Percentiles rank a stretch among this genome's conserved stretches.
Conservation (phyloP, 2,329 filamentous ascomycete species). For the Penicillium hesseltinei region DNA sequence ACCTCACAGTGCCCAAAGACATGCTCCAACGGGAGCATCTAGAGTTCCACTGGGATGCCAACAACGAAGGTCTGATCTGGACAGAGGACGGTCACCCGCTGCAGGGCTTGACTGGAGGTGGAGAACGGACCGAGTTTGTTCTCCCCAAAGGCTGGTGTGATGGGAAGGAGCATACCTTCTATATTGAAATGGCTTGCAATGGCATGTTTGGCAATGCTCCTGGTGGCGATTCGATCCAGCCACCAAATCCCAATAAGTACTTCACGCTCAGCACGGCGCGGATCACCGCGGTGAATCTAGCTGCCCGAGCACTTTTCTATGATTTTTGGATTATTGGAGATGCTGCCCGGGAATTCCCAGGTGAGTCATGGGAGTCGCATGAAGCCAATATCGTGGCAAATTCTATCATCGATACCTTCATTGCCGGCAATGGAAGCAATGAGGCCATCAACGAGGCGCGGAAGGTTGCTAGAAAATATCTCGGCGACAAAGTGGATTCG, state of each 20-base stretch:
- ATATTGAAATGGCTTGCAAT: slow-evolving; percentile 98
- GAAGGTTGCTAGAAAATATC: slow-evolving; percentile 76
- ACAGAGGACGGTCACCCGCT: slow-evolving; percentile 83
- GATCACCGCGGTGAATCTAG: slow-evolving; percentile 84
- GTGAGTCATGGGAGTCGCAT: slow-evolving; percentile 85
- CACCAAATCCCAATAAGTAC: slow-evolving; percentile 79
- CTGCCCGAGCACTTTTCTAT: slow-evolving; percentile 77
- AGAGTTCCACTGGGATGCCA: slow-evolving; percentile 95
- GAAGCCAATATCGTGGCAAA: slow-evolving; percentile 80
- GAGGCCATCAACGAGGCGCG: slow-evolving; percentile 76
- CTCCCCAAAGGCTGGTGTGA: slow-evolving; percentile 78
- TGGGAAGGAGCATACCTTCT: slow-evolving; percentile 83
- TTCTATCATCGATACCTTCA: slow-evolving; percentile 85
- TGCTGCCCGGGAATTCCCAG: slow-evolving; percentile 85
- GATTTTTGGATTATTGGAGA: slow-evolving; percentile 97
- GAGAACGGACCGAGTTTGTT: slow-evolving; percentile 88
- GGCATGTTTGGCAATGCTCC: slow-evolving; percentile 95
- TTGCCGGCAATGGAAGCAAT: slow-evolving; percentile 69
- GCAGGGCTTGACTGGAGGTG: slow-evolving; percentile 86
- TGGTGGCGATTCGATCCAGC: slow-evolving; percentile 81
- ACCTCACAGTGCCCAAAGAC: slow-evolving; percentile 71
- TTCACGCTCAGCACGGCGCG: slow-evolving; percentile 75
- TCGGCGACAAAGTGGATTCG: slow-evolving; percentile 78
- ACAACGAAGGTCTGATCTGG: slow-evolving; percentile 95
- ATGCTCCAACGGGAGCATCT: slow-evolving; percentile 74